Evolutionary conservation across 1,284 basidiomycete species (phyloP).

Genomic region (Bjerkandera adusta): DNA sequence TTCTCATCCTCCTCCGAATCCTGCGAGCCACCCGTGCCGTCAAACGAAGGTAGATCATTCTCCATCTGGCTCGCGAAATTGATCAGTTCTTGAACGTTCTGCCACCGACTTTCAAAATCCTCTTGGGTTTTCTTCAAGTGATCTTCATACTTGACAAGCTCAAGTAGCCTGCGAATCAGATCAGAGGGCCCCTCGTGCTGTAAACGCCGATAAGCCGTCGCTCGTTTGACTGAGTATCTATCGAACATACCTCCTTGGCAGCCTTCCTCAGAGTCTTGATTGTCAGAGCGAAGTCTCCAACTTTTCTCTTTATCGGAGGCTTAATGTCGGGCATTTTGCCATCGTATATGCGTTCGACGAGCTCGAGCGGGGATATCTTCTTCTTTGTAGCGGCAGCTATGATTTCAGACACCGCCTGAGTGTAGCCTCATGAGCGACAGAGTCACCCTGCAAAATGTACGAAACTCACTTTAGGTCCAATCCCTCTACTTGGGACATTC

Average conservation of each 20-base stretch:
- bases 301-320: slow-evolving; percentile 61
- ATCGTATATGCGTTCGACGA: slow-evolving; percentile 63
- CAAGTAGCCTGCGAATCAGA: slow-evolving; percentile 62
- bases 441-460: neutral
- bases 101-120: slow-evolving; percentile 79
- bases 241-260: slow-evolving; percentile 48
- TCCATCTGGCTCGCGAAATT: slow-evolving; percentile 63
- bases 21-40: neutral
- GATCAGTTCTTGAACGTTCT: slow-evolving; percentile 86
- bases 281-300: slow-evolving; percentile 57
- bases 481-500: slow-evolving; percentile 72
- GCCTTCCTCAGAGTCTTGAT: slow-evolving; percentile 55
- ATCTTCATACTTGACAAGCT: slow-evolving; percentile 64
- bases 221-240: neutral
- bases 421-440: neutral
- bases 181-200: slow-evolving; percentile 64
- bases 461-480: slow-evolving; percentile 76
- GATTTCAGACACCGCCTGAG: slow-evolving; percentile 62
- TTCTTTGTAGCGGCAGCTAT: slow-evolving; percentile 48
- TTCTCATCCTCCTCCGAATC: slow-evolving; percentile 1
- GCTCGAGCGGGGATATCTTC: slow-evolving; percentile 55
- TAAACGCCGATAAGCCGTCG: neutral
- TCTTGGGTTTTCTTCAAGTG: slow-evolving; percentile 69
- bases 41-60: slow-evolving; percentile 1
- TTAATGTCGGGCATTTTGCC: slow-evolving; percentile 63